A percentile compares a stretch with the other conserved stretches of the same genome.
These are phyloP conservation scores for Chaetomium fimeti DNA, from an alignment of 495 filamentous ascomycete genomes.

Conservation along the genomic window DNA sequence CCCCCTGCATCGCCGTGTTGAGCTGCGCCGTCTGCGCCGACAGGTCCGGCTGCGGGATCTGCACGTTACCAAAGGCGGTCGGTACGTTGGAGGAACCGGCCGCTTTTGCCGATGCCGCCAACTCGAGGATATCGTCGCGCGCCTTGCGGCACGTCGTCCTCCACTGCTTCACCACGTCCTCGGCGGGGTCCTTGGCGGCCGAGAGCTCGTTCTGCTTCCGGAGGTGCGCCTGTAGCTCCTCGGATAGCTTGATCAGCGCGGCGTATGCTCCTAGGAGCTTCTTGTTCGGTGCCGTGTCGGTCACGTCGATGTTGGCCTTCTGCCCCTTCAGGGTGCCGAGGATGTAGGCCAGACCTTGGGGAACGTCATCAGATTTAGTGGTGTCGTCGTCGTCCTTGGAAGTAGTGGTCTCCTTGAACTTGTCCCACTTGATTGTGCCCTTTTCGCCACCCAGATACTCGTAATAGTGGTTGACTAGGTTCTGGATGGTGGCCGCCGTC, in stretches of 20 bases:
- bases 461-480: slow-evolving; percentile 11
- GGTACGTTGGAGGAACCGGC: neutral
- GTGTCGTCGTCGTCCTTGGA: neutral
- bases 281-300: neutral
- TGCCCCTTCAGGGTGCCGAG: neutral
- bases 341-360: neutral
- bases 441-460: slow-evolving; percentile 5
- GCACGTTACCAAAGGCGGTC: neutral
- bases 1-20: slow-evolving; percentile 6
- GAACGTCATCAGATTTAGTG: neutral
- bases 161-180: neutral
- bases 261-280: neutral
- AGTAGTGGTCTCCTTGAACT: neutral
- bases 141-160: neutral
- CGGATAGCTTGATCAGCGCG: neutral
- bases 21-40: slow-evolving; percentile 5
- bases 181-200: neutral
- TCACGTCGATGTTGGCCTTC: slow-evolving; percentile 6
- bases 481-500: neutral
- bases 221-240: neutral
- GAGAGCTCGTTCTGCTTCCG: slow-evolving; percentile 1
- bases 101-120: neutral
- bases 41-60: neutral
- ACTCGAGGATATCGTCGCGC: neutral
- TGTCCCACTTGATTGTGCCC: slow-evolving; percentile 1